Base-by-base conservation (phyloP, 371 early-diverging fungal genomes). In the Rhizomucor pusillus region DNA sequence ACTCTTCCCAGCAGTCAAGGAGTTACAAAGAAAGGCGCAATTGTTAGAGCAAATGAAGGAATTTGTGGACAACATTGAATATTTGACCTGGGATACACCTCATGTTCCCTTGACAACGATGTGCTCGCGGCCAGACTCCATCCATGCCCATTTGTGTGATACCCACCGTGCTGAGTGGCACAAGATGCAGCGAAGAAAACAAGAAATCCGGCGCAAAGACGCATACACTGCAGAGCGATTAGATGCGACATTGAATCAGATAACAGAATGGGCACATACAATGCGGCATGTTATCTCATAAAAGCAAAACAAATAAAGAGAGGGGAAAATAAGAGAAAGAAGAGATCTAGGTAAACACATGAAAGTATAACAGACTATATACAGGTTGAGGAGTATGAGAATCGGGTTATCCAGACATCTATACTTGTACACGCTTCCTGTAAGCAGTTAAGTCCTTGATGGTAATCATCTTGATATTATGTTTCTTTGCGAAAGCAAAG, bases 391-490 rank as follows among this genome's bases (percentile, higher is more conserved):
- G 41, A 19, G 41, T 16, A 41, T 41, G 41, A 41, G 29, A 29
- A 29, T 29, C 29, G 29, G 29, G 29, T 29, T 29, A 29, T 29
- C 29, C 7, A 29, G 29, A 29, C 29, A 29, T 46, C 47, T 51
- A 57, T 51, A 57, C 36, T 45, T 35, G 34, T 13, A 47, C 48
- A 19, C 52, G 43, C 23, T 57, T 20, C 56, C 58, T 71, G 71
- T 93, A 94, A 50, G 82, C 67, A 50, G 87, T 87, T 25, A 97
- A 67, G 57, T 93, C 93, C 39, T 81, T 85, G 56, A 98, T 96
- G 4, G 93, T 93, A 41, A 97, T 87, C 63, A 97, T 65, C 68
- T 86, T 91, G 55, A 98, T 77, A 6, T 80, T 80, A 65, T 90
- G 91, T 63, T 88, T 81, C 59, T 80, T 79, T 16, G 91, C 90